phyloP scores from a whole-genome alignment of 805 yeast species.

The Sungouiella thailandica region DNA sequence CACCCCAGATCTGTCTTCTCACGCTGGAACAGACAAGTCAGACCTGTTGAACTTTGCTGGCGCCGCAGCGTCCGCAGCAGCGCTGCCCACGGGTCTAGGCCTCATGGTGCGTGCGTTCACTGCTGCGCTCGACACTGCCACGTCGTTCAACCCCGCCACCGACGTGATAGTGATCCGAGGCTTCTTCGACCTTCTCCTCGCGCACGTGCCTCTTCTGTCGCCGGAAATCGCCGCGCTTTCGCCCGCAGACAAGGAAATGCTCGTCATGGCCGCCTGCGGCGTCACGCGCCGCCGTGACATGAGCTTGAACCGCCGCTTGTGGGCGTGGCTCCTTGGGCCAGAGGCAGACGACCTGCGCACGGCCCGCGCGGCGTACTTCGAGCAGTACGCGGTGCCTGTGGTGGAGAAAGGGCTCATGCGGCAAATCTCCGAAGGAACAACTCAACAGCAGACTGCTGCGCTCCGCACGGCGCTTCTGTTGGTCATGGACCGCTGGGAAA shows the following conservation, averaged over 20 bases:
- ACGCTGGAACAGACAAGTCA: too few species aligned
- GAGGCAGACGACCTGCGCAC: conserved; percentile 2
- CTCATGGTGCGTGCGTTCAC: conserved; percentile 70
- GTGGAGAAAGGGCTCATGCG: conserved; percentile 51
- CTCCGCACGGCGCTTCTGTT: conserved; percentile 60
- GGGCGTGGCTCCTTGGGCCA: conserved; percentile 93
- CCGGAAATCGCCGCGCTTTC: conserved; percentile 46
- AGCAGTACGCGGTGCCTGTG: conserved; percentile 46
- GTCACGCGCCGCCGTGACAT: conserved; percentile 80
- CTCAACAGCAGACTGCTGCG: conserved; percentile 41
- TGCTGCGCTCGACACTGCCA: conserved; percentile 48
- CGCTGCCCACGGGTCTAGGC: too few species aligned
- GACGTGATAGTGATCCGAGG: conserved; percentile 79
- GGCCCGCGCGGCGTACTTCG: conserved; percentile 51
- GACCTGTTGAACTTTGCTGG: too few species aligned
- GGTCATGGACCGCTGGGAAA: conserved; percentile 92
- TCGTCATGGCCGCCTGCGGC: conserved; percentile 59
- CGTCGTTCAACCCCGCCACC: conserved; percentile 31
- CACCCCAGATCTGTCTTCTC: conserved; percentile 70
- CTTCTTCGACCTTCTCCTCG: conserved; percentile 71
- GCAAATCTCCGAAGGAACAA: conserved; percentile 25
- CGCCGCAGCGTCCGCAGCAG: too few species aligned
- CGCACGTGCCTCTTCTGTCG: conserved; percentile 62
- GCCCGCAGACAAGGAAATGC: conserved; percentile 48
- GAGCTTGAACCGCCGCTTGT: conserved; percentile 89